Evolutionary conservation across 208 protist genomes (phyloP).

Genomic region (Borovskyia barvae): DNA sequence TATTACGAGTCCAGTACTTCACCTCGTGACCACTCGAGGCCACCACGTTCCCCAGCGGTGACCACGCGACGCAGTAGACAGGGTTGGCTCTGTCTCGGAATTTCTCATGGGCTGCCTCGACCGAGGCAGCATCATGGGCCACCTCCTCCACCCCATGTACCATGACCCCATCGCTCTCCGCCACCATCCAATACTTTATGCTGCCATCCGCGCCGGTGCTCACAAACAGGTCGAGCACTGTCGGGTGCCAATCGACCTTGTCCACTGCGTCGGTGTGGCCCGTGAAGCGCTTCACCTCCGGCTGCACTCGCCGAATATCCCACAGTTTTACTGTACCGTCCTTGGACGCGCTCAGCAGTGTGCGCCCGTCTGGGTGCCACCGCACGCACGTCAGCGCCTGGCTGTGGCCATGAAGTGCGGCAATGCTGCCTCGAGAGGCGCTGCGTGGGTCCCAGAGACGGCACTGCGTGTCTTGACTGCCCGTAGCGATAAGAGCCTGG

Average conservation of each 20-base stretch:
- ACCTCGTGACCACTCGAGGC: conserved; percentile 77
- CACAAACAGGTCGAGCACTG: conserved; percentile 66
- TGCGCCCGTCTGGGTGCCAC: conserved; percentile 80
- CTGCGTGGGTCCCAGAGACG: conserved; percentile 88
- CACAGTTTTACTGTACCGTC: conserved; percentile 81
- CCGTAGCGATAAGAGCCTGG: conserved; percentile 77
- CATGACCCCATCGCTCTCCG: conserved; percentile 64
- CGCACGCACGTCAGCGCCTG: conserved; percentile 76
- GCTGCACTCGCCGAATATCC: conserved; percentile 80
- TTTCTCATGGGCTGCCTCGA: conserved; percentile 77
- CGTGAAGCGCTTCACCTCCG: conserved; percentile 72
- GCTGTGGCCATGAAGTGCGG: conserved; percentile 78
- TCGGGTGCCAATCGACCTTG: conserved; percentile 81
- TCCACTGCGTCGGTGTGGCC: conserved; percentile 76
- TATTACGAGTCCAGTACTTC: conserved; percentile 88
- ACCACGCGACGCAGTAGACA: conserved; percentile 74
- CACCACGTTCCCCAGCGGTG: conserved; percentile 78
- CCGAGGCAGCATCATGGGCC: conserved; percentile 48
- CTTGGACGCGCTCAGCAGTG: conserved; percentile 76
- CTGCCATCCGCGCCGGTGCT: conserved; percentile 76
- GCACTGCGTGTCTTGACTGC: conserved; percentile 84
- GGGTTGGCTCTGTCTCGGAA: conserved; percentile 82
- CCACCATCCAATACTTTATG: conserved; percentile 84
- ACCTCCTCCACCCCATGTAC: conserved; percentile 61
- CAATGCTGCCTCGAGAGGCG: conserved; percentile 68